Percentiles rank a stretch among this genome's conserved stretches.
Evolutionary conservation across 306 rosid species (phyloP).

Genomic region (Trifolium fragiferum): DNA sequence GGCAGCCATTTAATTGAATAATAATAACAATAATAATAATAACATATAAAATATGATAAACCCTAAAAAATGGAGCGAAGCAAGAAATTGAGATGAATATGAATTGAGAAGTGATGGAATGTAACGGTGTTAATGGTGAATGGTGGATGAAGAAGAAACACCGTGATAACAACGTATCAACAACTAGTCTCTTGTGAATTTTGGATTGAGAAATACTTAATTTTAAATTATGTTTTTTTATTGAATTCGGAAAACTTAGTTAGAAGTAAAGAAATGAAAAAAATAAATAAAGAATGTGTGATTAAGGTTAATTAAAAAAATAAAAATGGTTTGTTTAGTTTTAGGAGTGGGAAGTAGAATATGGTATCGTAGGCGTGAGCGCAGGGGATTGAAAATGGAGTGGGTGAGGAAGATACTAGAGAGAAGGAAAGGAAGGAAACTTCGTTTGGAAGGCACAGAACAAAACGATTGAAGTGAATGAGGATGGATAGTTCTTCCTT

Average conservation of each 20-base stretch:
- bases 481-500: too few species aligned
- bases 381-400: slow-evolving; percentile 22
- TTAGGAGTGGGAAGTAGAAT: background rate
- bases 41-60: slow-evolving; percentile 37
- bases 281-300: background rate
- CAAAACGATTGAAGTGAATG: background rate
- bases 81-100: slow-evolving; percentile 19
- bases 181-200: slow-evolving; percentile 37
- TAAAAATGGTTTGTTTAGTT: background rate
- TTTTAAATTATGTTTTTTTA: background rate
- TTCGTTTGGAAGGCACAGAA: slow-evolving; percentile 11
- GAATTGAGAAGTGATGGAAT: background rate
- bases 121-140: background rate
- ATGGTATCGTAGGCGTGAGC: slow-evolving; percentile 13
- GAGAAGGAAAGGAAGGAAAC: slow-evolving; percentile 3
- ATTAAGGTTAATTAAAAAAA: background rate
- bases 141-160: slow-evolving; percentile 31
- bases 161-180: slow-evolving; percentile 31
- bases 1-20: slow-evolving; percentile 59
- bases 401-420: background rate
- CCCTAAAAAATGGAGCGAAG: slow-evolving; percentile 50
- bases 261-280: background rate
- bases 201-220: background rate
- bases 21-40: background rate
- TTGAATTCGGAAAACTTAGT: background rate